phyloP scores from a whole-genome alignment of 2,329 filamentous ascomycete species.

The Penicillium oxalicum region DNA sequence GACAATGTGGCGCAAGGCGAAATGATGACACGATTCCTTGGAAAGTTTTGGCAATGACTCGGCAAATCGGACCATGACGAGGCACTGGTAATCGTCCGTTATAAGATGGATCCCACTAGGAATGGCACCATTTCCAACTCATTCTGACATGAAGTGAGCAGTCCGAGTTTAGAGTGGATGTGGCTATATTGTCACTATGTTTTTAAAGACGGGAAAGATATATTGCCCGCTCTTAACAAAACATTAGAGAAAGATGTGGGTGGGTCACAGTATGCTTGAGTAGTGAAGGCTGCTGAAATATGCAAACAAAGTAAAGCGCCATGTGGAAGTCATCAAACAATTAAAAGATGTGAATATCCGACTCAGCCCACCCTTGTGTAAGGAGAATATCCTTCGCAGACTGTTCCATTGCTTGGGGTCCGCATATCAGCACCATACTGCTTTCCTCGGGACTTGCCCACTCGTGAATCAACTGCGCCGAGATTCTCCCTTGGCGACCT shows the following conservation, averaged over 20 bases:
- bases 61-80: slow-evolving; percentile 9
- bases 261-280: no score
- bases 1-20: slow-evolving; percentile 10
- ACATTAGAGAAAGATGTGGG: background rate
- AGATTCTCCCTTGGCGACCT: slow-evolving; percentile 63
- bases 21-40: slow-evolving; percentile 10
- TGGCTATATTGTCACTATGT: slow-evolving; percentile 1
- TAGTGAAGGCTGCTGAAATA: no score
- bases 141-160: slow-evolving; percentile 3
- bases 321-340: background rate
- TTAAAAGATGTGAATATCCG: slow-evolving; percentile 71
- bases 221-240: background rate
- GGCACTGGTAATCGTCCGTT: slow-evolving; percentile 11
- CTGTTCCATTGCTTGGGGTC: slow-evolving; percentile 69
- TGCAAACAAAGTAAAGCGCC: no score
- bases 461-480: slow-evolving; percentile 54
- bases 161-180: slow-evolving; percentile 2
- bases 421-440: slow-evolving; percentile 68
- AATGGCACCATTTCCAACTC: background rate
- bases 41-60: slow-evolving; percentile 10
- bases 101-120: background rate
- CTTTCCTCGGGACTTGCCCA: slow-evolving; percentile 49
- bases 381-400: slow-evolving; percentile 53
- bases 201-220: background rate
- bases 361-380: slow-evolving; percentile 64